Evolutionary conservation across 148 eudicot species (phyloP).

Genomic region (Bassia scoparia): DNA sequence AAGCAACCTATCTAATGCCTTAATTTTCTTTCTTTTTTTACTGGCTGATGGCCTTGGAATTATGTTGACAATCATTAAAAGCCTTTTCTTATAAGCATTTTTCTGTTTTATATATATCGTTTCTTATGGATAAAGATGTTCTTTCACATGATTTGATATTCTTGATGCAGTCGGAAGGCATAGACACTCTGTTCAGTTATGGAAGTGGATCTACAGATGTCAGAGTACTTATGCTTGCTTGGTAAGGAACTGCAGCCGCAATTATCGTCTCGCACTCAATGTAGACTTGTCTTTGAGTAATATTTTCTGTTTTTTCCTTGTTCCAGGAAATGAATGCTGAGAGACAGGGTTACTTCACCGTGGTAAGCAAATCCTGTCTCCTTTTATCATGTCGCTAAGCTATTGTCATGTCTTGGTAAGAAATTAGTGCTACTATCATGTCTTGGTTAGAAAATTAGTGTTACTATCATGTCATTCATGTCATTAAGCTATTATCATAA

Average conservation of each 20-base stretch:
- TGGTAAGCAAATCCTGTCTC: conserved; percentile 57
- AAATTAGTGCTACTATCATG: no score
- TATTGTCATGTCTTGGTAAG: no score
- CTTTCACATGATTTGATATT: background rate
- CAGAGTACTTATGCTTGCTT: conserved; percentile 90
- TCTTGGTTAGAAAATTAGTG: no score
- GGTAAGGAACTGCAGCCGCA: conserved; percentile 39
- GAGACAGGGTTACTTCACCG: conserved; percentile 83
- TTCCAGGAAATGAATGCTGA: conserved; percentile 89
- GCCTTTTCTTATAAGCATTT: no score
- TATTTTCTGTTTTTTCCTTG: background rate
- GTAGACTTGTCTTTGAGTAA: conserved; percentile 1
- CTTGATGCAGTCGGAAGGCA: conserved; percentile 70
- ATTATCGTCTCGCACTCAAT: background rate
- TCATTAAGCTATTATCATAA: no score
- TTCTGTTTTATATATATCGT: background rate
- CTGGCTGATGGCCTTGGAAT: no score
- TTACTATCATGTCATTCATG: no score
- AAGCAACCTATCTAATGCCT: no score
- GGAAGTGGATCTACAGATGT: conserved; percentile 80
- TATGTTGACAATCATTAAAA: no score
- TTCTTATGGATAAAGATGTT: background rate
- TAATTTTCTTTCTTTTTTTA: no score
- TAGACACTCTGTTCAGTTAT: conserved; percentile 83
- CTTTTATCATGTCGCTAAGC: no score